A percentile compares a stretch with the other conserved stretches of the same genome.
These are phyloP conservation scores for Pseudogymnoascus sp. DNA, from an alignment of 2,329 filamentous ascomycete genomes.

Conservation along the genomic window DNA sequence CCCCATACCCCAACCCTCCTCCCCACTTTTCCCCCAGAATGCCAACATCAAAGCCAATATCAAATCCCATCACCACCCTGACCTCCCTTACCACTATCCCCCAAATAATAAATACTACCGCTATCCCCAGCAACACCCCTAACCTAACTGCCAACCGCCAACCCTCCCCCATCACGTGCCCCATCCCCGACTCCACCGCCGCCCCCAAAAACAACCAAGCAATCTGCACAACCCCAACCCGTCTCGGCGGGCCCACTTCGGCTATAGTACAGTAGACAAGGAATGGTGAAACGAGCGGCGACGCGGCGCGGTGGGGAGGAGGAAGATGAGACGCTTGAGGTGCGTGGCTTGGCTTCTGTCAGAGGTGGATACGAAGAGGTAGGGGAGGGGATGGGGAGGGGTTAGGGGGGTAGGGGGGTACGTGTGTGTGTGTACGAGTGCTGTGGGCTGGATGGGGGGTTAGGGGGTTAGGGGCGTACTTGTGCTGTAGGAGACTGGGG, in stretches of 20 bases:
- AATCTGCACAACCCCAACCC: neutral
- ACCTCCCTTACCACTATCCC: neutral
- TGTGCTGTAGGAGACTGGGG: neutral
- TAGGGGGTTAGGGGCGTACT: neutral
- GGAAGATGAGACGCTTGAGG: neutral
- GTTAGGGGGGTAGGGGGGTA: neutral
- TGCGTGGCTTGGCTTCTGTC: neutral
- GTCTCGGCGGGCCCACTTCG: neutral
- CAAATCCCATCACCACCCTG: neutral
- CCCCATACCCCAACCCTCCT: neutral
- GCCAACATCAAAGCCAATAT: too few relatives aligned
- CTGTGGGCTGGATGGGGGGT: neutral
- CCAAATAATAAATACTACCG: too few relatives aligned
- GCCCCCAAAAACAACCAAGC: too few relatives aligned
- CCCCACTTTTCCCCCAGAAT: too few relatives aligned
- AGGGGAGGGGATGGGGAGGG: neutral
- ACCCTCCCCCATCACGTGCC: neutral
- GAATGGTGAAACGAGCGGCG: neutral
- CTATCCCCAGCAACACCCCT: too few relatives aligned
- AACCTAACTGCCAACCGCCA: neutral
- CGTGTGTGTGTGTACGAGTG: neutral
- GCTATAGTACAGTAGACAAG: neutral
- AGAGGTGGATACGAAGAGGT: too few relatives aligned
- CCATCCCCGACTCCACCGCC: too few relatives aligned
- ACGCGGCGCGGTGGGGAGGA: neutral